Evolutionary conservation across 768 basidiomycete genomes (phyloP).

Genomic region (Dacryopinax primogenitus): DNA sequence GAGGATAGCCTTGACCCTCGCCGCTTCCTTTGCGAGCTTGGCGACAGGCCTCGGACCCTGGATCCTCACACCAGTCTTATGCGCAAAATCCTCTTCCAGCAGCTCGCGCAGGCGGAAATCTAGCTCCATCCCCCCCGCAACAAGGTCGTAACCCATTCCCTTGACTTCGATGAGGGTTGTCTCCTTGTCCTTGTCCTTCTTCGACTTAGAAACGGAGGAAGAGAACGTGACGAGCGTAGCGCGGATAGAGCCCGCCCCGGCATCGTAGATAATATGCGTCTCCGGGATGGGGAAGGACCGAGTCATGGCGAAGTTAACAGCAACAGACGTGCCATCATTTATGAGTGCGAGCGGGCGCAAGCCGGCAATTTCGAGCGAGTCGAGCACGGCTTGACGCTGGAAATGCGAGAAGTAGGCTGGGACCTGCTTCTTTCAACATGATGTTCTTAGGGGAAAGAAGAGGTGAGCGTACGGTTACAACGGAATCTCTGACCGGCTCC

Average conservation of each 20-base stretch:
- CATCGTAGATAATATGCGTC: constrained; percentile 86
- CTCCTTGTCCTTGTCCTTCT: constrained; percentile 30
- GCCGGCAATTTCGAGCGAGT: constrained; percentile 86
- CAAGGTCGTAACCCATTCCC: constrained; percentile 72
- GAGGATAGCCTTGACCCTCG: constrained; percentile 76
- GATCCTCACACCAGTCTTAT: constrained; percentile 35
- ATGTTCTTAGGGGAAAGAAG: too few species aligned
- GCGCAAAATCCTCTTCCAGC: constrained; percentile 60
- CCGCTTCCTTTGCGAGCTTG: constrained; percentile 89
- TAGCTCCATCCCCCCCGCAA: constrained; percentile 67
- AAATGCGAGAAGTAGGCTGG: constrained; percentile 82
- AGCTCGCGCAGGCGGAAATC: constrained; percentile 73
- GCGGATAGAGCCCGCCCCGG: constrained; percentile 69
- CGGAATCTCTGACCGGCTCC: constrained; percentile 69
- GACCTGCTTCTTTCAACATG: too few species aligned
- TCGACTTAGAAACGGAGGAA: constrained; percentile 25
- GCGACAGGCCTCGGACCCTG: constrained; percentile 72
- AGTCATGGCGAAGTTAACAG: constrained; percentile 96
- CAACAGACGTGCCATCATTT: constrained; percentile 89
- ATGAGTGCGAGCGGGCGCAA: constrained; percentile 70
- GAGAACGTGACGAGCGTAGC: constrained; percentile 66
- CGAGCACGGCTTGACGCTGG: constrained; percentile 81
- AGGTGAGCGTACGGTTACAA: constrained; percentile 47
- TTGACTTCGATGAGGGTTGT: constrained; percentile 62
- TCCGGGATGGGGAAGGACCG: constrained; percentile 68